These are phyloP conservation scores for Aaosphaeria pasadenensis DNA, from an alignment of 2,329 filamentous ascomycete species.

Conservation along the genomic window DNA sequence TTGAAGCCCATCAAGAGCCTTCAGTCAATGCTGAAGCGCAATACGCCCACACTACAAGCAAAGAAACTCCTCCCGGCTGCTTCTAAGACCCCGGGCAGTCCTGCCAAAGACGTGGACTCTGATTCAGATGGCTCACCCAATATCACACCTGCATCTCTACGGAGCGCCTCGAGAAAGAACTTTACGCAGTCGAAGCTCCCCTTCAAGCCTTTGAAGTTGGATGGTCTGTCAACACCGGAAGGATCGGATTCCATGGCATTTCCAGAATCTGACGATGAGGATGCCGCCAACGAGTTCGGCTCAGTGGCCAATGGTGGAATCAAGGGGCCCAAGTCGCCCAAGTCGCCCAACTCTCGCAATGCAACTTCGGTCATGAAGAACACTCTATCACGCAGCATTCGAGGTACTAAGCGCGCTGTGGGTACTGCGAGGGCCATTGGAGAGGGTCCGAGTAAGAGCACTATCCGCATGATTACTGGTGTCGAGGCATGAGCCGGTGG, in stretches of 20 bases:
- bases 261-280: not conserved
- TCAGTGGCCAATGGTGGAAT: not conserved
- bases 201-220: conserved; percentile 9
- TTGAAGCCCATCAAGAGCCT: conserved; percentile 20
- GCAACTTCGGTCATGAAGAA: conserved; percentile 1
- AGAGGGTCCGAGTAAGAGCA: conserved; percentile 1
- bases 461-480: conserved; percentile 4
- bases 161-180: conserved; percentile 25
- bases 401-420: not conserved
- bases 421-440: conserved; percentile 1
- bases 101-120: conserved; percentile 1
- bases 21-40: conserved; percentile 6
- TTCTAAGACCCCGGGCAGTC: conserved; percentile 14
- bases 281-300: not conserved
- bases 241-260: not conserved
- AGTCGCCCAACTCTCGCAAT: not conserved
- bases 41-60: conserved; percentile 3
- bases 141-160: conserved; percentile 35
- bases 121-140: conserved; percentile 19
- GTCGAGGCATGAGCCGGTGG: not conserved
- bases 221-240: not conserved
- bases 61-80: conserved; percentile 13
- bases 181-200: conserved; percentile 9
- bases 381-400: not conserved
- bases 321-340: not conserved